Evolutionary conservation across 2,329 filamentous ascomycete genomes (phyloP), one percentile per base, ranked within the genome.

Genomic region (Leptographium wingfieldii): DNA sequence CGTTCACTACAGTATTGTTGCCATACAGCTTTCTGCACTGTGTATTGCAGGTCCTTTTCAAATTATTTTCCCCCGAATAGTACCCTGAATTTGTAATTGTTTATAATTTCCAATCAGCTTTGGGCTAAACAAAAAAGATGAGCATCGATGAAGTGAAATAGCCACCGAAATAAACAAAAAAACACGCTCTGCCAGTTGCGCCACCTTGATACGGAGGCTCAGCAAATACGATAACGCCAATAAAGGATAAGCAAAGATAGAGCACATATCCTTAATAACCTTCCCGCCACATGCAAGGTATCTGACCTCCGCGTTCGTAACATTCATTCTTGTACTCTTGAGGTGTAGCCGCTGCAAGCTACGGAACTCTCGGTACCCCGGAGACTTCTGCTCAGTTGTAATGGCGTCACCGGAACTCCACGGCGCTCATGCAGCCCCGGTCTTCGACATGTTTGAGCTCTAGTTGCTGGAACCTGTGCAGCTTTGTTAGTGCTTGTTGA

Each of bases 391-490:
- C 12, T 55, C 25, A n/a, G n/a, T 43, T n/a, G 38, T 11, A 33
- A 35, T 46, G 52, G 10, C 59, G 56, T 87, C 76, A 92, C 73
- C 88, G 82, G 72, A 97, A 96, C 74, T 99, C 94, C 74, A 95
- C 83, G 63, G 90, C 87, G 67, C 84, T 84, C 71, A 88, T 88
- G 73, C 90, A 94, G 60, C 92, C 92, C 68, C 78, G 81, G 72
- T 96, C 88, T 61, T 88, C 82, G 60, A 96, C 87, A 72, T 96
- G 91, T 72, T 90, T 88, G 67, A 99, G 77, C 69, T 96, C 89
- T 66, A 97, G 78, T 72, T 96, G 90, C 74, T 99, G 94, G 72
- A 92, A 95, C 68, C 90, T 95, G 65, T 16, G 5, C 3, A 35
- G 16, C 38, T 16, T 4, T 22, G 54, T 19, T n/a, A 33, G 12